Base-by-base conservation (phyloP, 257 asterid species). In the Prunella vulgaris region DNA sequence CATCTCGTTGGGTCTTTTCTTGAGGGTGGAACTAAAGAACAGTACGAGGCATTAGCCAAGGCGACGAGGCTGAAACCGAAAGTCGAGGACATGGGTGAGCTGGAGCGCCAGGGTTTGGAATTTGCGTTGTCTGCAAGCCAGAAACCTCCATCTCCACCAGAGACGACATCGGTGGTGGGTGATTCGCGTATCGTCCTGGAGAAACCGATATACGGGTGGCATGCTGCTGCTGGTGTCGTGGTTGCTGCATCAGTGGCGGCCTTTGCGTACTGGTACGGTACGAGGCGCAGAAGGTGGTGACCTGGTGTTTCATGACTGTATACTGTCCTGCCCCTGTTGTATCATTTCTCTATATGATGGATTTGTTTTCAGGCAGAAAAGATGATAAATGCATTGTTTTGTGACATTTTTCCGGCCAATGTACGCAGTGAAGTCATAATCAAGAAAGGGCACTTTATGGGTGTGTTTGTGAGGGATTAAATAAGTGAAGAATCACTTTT, bases 21-120 rank as follows among this genome's bases (percentile, higher is more conserved):
- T 3, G 98, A 92, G 68, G 98, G 98, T 37, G 98, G 96, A 76
- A 86, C 89, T 15, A 87, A 84, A 79, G 96, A 89, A 65, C 90
- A 89, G 72, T 89, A 89, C 0, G 85, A 83, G 72, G 92, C 94
- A 20, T 74, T 92, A 70, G 93, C 96, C 20, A 75, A 49, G 67
- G 84, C 80, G 35, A 86, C 95, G 0, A 80, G 84, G 83, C 72
- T 86, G 66, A 79, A 75, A 59, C 96, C 96, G 0, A 80, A 66
- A 59, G 56, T 89, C 35, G 86, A 82, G 40, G 90, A 89, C 74
- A 54, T 76, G 54, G 74, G 30, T 7, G 90, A 82, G 83, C 80
- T 92, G 13, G 89, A 79, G 87, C 89, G 68, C 37, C 80, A 69
- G 78, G 97, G 96, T 12, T 59, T 89, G 68, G 90, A 57, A 24